Evolutionary conservation across 495 filamentous ascomycete species (phyloP).

Genomic region (Penicillium riverlandense): DNA sequence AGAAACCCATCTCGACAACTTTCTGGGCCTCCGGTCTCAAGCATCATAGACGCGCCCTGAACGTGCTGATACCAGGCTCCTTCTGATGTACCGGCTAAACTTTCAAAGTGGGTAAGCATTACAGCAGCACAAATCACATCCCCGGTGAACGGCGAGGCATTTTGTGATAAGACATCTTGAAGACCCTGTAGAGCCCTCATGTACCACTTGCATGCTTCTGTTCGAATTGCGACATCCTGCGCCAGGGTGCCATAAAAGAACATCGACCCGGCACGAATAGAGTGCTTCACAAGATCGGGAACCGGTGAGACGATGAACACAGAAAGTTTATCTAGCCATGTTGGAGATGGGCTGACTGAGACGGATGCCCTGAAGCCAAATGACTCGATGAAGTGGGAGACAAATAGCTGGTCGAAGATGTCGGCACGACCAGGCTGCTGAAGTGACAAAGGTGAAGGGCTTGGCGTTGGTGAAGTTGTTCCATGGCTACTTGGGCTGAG

Average conservation of each 20-base stretch:
- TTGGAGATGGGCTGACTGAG: background rate
- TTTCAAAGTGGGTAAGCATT: conserved; percentile 10
- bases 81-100: conserved; percentile 3
- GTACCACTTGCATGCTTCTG: conserved; percentile 12
- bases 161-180: background rate
- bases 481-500: too few relatives aligned
- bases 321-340: conserved; percentile 5
- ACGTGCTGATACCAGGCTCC: conserved; percentile 10
- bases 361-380: conserved; percentile 6
- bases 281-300: background rate
- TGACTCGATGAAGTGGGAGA: conserved; percentile 13
- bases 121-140: conserved; percentile 6
- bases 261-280: conserved; percentile 8
- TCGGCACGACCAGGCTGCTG: background rate
- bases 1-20: conserved; percentile 9
- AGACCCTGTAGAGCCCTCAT: conserved; percentile 4
- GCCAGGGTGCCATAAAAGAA: conserved; percentile 9
- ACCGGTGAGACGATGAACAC: background rate
- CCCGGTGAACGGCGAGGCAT: background rate
- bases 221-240: conserved; percentile 6
- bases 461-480: too few relatives aligned
- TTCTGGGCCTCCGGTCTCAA: conserved; percentile 1
- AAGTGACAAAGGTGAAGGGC: too few relatives aligned
- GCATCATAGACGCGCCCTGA: conserved; percentile 5
- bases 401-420: conserved; percentile 10